Percentiles rank a stretch among this genome's conserved stretches.
Conservation (phyloP, 2,329 filamentous ascomycete species). For the Chrysoporthe austroafricana region DNA sequence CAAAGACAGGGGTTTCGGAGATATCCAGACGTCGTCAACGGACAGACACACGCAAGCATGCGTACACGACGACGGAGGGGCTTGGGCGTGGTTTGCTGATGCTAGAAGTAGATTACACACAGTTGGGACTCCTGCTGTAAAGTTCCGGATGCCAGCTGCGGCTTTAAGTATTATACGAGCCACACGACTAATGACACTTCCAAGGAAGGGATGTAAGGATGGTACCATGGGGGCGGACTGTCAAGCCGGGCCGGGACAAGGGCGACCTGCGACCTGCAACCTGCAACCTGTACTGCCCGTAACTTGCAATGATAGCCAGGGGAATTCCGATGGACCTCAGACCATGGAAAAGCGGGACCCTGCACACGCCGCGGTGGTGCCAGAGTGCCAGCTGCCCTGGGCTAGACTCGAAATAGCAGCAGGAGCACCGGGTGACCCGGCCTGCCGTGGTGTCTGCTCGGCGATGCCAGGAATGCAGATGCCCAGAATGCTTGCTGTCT, state of each 20-base stretch:
- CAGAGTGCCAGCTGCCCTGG: conserved; percentile 14
- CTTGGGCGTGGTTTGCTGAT: conserved; percentile 2
- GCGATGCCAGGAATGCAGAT: conserved; percentile 6
- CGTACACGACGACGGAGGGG: conserved; percentile 20
- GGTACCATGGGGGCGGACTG: conserved; percentile 13
- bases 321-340: conserved; percentile 20
- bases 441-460: neutral
- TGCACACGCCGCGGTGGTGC: conserved; percentile 5
- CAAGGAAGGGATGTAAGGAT: conserved; percentile 23
- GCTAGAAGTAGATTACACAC: conserved; percentile 20
- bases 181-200: conserved; percentile 1
- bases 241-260: conserved; percentile 20
- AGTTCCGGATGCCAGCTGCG: conserved; percentile 12
- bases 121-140: neutral
- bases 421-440: neutral
- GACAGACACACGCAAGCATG: conserved; percentile 20
- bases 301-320: conserved; percentile 24
- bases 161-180: conserved; percentile 30
- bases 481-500: neutral
- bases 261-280: conserved; percentile 25
- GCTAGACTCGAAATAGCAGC: conserved; percentile 13
- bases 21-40: conserved; percentile 26
- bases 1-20: conserved; percentile 26
- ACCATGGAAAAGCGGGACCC: conserved; percentile 22
- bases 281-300: conserved; percentile 4